phyloP scores from a whole-genome alignment of 345 rosid species.

The Litchi chinensis region DNA sequence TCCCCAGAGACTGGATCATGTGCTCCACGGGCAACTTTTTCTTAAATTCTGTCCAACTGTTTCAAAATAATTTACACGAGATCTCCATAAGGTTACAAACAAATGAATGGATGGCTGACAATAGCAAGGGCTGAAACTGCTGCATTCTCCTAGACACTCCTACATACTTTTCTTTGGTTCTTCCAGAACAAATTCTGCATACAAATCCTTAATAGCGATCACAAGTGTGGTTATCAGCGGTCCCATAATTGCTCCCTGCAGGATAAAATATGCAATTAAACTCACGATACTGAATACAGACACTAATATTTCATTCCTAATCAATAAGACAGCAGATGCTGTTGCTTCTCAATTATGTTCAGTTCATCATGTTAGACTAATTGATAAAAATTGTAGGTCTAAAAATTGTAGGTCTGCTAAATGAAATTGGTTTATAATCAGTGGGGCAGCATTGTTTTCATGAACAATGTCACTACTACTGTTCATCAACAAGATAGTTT shows the following conservation, averaged over 20 bases:
- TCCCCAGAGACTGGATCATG: background rate
- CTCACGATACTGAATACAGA: background rate
- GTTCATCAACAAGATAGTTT: background rate
- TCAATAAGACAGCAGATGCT: background rate
- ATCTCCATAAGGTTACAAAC: slow-evolving; percentile 15
- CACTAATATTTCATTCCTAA: background rate
- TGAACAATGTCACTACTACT: no score
- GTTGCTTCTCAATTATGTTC: background rate
- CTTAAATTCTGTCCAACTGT: background rate
- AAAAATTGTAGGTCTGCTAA: background rate
- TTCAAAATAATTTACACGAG: slow-evolving; percentile 18
- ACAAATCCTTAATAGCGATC: slow-evolving; percentile 87
- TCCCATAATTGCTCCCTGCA: slow-evolving; percentile 98
- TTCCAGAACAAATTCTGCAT: slow-evolving; percentile 76
- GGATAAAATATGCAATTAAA: background rate
- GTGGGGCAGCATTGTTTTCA: no score
- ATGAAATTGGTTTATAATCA: no score
- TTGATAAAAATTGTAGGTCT: background rate
- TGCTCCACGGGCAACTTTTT: background rate
- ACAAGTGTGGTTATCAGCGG: slow-evolving; percentile 93
- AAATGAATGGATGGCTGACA: background rate
- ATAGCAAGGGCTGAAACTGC: background rate
- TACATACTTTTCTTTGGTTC: slow-evolving; percentile 48
- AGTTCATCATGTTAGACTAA: background rate
- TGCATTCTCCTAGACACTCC: slow-evolving; percentile 22